phyloP scores from a whole-genome alignment of 192 early-diverging fungal genomes.

The Linnemannia hyalina region DNA sequence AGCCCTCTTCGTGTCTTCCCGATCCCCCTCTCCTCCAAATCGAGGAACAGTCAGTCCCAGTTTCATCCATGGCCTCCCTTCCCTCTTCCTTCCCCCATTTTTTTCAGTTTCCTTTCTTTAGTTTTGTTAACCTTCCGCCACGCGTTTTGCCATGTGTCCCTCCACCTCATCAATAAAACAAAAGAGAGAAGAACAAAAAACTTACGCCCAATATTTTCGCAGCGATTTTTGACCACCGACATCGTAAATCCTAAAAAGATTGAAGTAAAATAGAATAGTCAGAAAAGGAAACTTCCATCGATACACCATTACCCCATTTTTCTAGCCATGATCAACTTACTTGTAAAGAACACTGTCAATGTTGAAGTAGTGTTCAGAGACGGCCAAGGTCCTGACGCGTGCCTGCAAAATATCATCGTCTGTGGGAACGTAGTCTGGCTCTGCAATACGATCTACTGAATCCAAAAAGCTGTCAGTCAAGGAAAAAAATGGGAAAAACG shows the following conservation, averaged over 20 bases:
- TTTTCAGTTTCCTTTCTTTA: not conserved
- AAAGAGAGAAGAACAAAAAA: constrained; percentile 22
- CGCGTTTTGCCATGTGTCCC: constrained; percentile 4
- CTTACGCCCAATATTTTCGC: constrained; percentile 76
- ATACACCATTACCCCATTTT: not conserved
- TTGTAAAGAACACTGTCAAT: constrained; percentile 67
- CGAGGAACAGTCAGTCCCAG: not conserved
- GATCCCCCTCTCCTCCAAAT: not conserved
- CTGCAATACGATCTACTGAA: constrained; percentile 64
- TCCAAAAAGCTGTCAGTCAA: constrained; percentile 60
- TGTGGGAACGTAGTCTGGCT: constrained; percentile 67
- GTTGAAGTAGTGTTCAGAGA: constrained; percentile 76
- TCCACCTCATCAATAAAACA: not conserved
- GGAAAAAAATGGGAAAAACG: not conserved
- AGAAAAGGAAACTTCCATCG: constrained; percentile 4
- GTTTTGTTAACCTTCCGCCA: not conserved
- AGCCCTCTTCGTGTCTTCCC: not conserved
- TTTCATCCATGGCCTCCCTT: not conserved
- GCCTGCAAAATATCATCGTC: constrained; percentile 79
- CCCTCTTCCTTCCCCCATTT: not conserved
- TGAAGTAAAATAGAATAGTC: constrained; percentile 14
- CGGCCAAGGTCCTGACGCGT: constrained; percentile 77
- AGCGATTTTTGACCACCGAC: constrained; percentile 79
- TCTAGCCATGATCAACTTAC: constrained; percentile 21
- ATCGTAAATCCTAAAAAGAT: constrained; percentile 70